Evolutionary conservation across 2,329 filamentous ascomycete species (phyloP).

Genomic region (Ceratocystis papillata): DNA sequence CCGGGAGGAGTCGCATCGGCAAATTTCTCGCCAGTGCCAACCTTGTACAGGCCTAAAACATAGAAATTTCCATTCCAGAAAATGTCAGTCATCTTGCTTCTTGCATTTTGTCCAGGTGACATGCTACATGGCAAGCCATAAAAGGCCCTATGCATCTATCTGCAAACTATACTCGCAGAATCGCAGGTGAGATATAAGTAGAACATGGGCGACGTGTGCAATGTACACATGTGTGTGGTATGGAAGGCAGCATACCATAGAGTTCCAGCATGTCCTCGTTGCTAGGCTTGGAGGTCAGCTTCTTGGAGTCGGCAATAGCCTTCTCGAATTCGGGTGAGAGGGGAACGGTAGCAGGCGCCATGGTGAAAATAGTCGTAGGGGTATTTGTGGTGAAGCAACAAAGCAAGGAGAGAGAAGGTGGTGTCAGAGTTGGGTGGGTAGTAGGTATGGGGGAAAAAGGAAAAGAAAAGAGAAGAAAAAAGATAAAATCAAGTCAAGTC

Average conservation of each 20-base stretch:
- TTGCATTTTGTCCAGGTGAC: not conserved
- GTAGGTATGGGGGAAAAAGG: not conserved
- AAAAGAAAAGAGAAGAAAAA: slow-evolving; percentile 13
- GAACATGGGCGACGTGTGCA: too few relatives aligned
- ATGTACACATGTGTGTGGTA: too few relatives aligned
- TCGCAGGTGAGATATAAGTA: too few relatives aligned
- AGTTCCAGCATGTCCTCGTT: slow-evolving; percentile 55
- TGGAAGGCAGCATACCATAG: slow-evolving; percentile 39
- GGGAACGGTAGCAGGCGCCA: slow-evolving; percentile 30
- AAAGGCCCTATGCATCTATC: not conserved
- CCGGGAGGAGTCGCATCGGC: slow-evolving; percentile 47
- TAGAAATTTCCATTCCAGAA: not conserved
- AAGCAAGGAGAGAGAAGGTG: not conserved
- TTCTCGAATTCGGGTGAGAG: slow-evolving; percentile 41
- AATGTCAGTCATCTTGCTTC: not conserved
- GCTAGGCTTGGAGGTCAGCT: slow-evolving; percentile 53
- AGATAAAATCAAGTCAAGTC: not conserved
- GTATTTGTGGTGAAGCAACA: slow-evolving; percentile 18
- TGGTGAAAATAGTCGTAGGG: slow-evolving; percentile 28
- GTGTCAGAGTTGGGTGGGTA: not conserved
- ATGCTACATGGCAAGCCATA: not conserved
- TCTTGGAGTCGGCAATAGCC: slow-evolving; percentile 53
- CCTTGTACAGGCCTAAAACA: slow-evolving; percentile 46
- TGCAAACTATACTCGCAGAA: too few relatives aligned
- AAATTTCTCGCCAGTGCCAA: slow-evolving; percentile 48